Evolutionary conservation across 169 alveolate genomes (phyloP), one percentile per base, ranked within the genome.

Genomic region (Eimeria tenella): DNA sequence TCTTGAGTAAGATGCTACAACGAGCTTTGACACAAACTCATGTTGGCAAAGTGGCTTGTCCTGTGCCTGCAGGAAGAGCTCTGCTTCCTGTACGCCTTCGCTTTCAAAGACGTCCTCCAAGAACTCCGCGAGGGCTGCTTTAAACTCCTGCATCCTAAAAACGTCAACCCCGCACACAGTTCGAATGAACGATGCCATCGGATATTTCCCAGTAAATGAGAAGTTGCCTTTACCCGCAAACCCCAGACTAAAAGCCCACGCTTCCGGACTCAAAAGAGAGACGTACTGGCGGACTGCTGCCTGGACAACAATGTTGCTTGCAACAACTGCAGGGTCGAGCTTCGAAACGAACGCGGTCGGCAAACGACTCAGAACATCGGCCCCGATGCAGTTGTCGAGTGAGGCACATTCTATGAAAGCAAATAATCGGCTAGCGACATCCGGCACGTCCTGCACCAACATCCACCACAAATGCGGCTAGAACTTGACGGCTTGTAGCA

Each of bases 371-470:
- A 60, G 86, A 60, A 73, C 84, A 70, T 75, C 82, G n/a, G 79
- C 91, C 49, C 84, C 94, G 68, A 91, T 58, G 91, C 94, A 91
- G 74, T 86, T 74, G 91, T 91, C 94, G 21, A 81, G 92, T 25
- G 49, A 21, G n/a, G 94, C 94, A 82, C 94, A 91, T 9, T 91
- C 94, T 10, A 91, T 52, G 71, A 91, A 91, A n/a, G 82, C 70
- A 42, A 73, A 77, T 74, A 91, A 56, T 25, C 91, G 91, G 50
- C 84, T 83, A 21, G 94, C 89, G 49, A 53, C 88, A 62, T 23
- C 82, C 8, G 89, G 94, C 42, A 58, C 75, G 42, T 91, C 94
- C 94, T 91, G 90, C 25, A 79, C 11, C 86, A 49, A 52, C 15
- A 50, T 50, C 3, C 62, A 75, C 62, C 19, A 49, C 65, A 42